phyloP scores from a whole-genome alignment of 768 basidiomycete genomes.

The Serendipita sp. region DNA sequence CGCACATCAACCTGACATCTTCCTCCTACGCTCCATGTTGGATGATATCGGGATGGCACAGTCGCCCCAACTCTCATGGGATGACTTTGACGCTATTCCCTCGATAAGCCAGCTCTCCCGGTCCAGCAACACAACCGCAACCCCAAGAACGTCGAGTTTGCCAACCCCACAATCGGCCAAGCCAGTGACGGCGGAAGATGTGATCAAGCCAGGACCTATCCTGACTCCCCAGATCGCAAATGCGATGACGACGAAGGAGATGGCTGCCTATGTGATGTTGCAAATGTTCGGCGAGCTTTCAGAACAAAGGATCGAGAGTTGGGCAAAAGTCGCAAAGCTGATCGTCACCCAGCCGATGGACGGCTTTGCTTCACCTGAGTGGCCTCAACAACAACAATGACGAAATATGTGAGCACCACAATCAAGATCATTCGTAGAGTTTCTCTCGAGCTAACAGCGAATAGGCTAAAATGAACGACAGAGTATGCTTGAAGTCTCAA shows the following conservation, averaged over 20 bases:
- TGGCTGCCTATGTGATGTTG: background rate
- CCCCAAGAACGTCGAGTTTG: background rate
- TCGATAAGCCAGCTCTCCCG: background rate
- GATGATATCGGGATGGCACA: background rate
- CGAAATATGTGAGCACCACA: too few species aligned
- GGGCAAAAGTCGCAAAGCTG: background rate
- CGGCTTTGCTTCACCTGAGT: background rate
- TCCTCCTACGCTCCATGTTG: background rate
- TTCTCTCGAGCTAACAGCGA: too few species aligned
- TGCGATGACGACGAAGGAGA: background rate
- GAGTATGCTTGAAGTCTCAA: too few species aligned
- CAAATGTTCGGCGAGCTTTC: background rate
- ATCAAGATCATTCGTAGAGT: too few species aligned
- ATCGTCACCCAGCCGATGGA: slow-evolving; percentile 4
- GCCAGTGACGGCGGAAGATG: background rate
- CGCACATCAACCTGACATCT: background rate
- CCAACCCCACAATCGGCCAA: background rate
- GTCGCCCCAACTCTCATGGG: background rate
- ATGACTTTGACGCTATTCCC: background rate
- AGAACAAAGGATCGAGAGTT: background rate
- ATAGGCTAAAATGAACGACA: too few species aligned
- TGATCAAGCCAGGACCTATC: background rate
- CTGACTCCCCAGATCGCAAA: background rate
- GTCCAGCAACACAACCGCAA: background rate
- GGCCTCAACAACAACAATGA: too few species aligned